These are phyloP conservation scores for Brassica nigra DNA, from an alignment of 345 rosid species.

Conservation along the genomic window DNA sequence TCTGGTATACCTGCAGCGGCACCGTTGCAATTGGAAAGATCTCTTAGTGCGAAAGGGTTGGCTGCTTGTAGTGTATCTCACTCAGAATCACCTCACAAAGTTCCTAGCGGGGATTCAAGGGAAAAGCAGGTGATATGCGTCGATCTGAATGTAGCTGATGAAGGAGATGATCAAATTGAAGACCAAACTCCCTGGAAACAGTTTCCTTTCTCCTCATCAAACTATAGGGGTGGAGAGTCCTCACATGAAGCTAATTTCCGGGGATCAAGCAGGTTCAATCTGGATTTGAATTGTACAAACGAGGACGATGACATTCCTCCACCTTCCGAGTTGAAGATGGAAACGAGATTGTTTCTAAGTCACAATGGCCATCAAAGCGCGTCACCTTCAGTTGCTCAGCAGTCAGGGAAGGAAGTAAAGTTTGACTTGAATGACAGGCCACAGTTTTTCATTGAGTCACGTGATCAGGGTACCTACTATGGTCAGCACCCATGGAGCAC, in stretches of 20 bases:
- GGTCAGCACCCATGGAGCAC: slow-evolving; percentile 45
- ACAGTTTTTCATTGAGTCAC: slow-evolving; percentile 47
- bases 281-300: slow-evolving; percentile 76
- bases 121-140: slow-evolving; percentile 55
- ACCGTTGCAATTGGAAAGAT: slow-evolving; percentile 67
- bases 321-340: slow-evolving; percentile 53
- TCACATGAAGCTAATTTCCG: slow-evolving; percentile 59
- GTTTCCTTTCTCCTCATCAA: slow-evolving; percentile 55
- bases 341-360: slow-evolving; percentile 49
- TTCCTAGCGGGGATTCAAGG: slow-evolving; percentile 49
- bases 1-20: slow-evolving; percentile 67
- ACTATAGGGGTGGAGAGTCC: slow-evolving; percentile 60
- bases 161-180: slow-evolving; percentile 65
- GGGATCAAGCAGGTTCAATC: slow-evolving; percentile 62
- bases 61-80: slow-evolving; percentile 79
- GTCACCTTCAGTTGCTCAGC: slow-evolving; percentile 78
- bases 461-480: slow-evolving; percentile 51
- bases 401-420: slow-evolving; percentile 53
- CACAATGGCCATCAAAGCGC: slow-evolving; percentile 64
- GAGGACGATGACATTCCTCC: slow-evolving; percentile 67
- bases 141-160: slow-evolving; percentile 84
- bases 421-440: slow-evolving; percentile 94
- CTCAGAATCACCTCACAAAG: slow-evolving; percentile 63
- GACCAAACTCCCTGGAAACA: slow-evolving; percentile 51
- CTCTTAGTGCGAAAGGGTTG: slow-evolving; percentile 74